Percentiles rank a stretch among this genome's conserved stretches.
Conservation (phyloP, 345 rosid genomes). For the Erucastrum elatum region DNA sequence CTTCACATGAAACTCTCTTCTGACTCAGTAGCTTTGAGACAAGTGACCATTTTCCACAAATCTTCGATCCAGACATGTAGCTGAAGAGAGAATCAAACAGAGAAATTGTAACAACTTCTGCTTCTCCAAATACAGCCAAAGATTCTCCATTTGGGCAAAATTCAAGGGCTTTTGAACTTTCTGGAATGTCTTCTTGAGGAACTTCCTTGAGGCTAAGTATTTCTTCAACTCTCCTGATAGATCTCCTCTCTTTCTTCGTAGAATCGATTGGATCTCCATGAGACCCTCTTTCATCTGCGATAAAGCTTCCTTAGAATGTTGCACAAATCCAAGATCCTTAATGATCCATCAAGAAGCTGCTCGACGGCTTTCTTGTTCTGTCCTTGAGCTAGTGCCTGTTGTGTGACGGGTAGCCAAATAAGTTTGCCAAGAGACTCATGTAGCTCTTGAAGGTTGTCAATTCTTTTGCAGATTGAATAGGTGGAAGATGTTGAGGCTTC, state of each 20-base stretch:
- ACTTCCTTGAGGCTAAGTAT: constrained; percentile 35
- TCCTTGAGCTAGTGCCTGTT: constrained; percentile 38
- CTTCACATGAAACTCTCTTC: constrained; percentile 12
- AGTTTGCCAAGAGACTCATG: constrained; percentile 35
- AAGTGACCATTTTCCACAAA: constrained; percentile 35
- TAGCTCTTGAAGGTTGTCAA: constrained; percentile 39
- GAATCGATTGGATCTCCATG: constrained; percentile 38
- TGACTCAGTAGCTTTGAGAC: constrained; percentile 34
- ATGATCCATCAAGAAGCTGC: constrained; percentile 45
- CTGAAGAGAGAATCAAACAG: constrained; percentile 37
- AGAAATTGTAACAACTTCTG: constrained; percentile 17
- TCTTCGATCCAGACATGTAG: constrained; percentile 33
- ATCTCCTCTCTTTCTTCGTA: constrained; percentile 30
- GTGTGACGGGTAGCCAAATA: constrained; percentile 34
- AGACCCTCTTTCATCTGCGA: constrained; percentile 37
- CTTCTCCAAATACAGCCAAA: constrained; percentile 30
- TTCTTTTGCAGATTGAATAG: constrained; percentile 24
- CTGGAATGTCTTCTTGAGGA: constrained; percentile 32
- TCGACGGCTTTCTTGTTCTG: constrained; percentile 22
- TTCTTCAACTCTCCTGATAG: constrained; percentile 25
- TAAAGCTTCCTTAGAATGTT: constrained; percentile 42
- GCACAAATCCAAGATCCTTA: constrained; percentile 39
- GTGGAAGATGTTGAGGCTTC: constrained; percentile 40
- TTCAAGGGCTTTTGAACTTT: constrained; percentile 29
- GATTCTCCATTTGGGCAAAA: constrained; percentile 10